Evolutionary conservation across 2,329 filamentous ascomycete genomes (phyloP), one percentile per base, ranked within the genome.

Genomic region (Fusarium phyllophilum): DNA sequence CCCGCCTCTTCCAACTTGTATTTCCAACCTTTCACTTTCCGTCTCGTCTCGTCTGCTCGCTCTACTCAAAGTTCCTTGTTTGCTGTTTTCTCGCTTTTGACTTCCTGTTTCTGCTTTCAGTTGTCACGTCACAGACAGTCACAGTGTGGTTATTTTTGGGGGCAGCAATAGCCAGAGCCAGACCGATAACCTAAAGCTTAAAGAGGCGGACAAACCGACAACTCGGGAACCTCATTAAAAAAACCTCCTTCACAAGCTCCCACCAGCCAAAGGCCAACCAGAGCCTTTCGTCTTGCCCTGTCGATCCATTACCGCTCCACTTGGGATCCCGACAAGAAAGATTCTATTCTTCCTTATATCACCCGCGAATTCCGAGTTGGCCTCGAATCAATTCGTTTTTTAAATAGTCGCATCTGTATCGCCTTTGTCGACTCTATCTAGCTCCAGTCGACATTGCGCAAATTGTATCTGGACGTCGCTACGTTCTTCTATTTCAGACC

Each of bases 301-400:
- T 73, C 70, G 68, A 75, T 74, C 76, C 56, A 72, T 72, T 61
- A 75, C 69, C 68, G 67, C 70, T 70, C 68, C 60, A 68, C 70
- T 76, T 52, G 60, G 60, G 34, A 31, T 59, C 31, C 24, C 22
- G 58, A 63, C 42, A 69, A 68, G 51, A 39, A 64, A 59, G 13
- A 52, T 52, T 62, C 57, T 36, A 45, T 61, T 49, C 56, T 68
- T 68, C 67, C 39, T 68, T 67, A 42, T 49, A 59, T 62, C 72
- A 59, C 44, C 51, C 39, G 48, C 38, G 24, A 45, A 57, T 62
- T 62, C 56, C 39, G 52, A 67, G 56, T 58, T 48, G 45, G 9
- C 24, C 49, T 49, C 65, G 63, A 66, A 66, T 70, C 70, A 73
- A 73, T 70, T 70, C 52, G 34, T 26, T 33, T 61, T 41, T 58